A percentile compares a stretch with the other conserved stretches of the same genome.
Evolutionary conservation across 2,329 filamentous ascomycete species (phyloP).

Genomic region (Annulohypoxylon truncatum): DNA sequence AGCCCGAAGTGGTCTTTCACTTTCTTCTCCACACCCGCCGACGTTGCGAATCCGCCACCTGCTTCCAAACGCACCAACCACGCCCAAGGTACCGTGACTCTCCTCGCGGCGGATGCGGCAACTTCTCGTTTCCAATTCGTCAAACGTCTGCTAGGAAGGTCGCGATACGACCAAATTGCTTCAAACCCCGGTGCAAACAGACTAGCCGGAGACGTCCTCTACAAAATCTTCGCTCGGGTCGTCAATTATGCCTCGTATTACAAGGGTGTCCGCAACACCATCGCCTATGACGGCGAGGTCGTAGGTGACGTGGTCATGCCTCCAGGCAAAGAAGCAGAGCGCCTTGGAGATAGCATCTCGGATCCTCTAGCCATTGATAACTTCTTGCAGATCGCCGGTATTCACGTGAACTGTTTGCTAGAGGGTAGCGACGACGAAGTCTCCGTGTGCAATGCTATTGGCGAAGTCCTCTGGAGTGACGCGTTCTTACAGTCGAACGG

Average conservation of each 20-base stretch:
- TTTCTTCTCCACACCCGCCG: slow-evolving; percentile 14
- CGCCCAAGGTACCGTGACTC: slow-evolving; percentile 18
- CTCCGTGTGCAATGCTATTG: slow-evolving; percentile 42
- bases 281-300: slow-evolving; percentile 14
- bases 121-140: slow-evolving; percentile 16
- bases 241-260: slow-evolving; percentile 26
- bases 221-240: slow-evolving; percentile 28
- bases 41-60: neutral
- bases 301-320: slow-evolving; percentile 23
- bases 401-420: slow-evolving; percentile 52
- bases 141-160: slow-evolving; percentile 18
- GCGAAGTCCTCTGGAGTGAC: slow-evolving; percentile 35
- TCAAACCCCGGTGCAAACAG: neutral
- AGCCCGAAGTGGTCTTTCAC: slow-evolving; percentile 19
- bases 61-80: slow-evolving; percentile 14
- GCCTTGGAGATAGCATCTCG: slow-evolving; percentile 2
- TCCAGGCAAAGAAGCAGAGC: slow-evolving; percentile 2
- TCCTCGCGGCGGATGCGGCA: slow-evolving; percentile 1
- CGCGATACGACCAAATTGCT: slow-evolving; percentile 10
- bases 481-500: slow-evolving; percentile 5
- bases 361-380: slow-evolving; percentile 42
- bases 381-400: slow-evolving; percentile 53
- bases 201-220: slow-evolving; percentile 21
- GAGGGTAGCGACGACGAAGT: slow-evolving; percentile 38
- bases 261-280: slow-evolving; percentile 16